Evolutionary conservation across 2,329 filamentous ascomycete genomes (phyloP), one percentile per base, ranked within the genome.

Genomic region (Microsporum audouinii): DNA sequence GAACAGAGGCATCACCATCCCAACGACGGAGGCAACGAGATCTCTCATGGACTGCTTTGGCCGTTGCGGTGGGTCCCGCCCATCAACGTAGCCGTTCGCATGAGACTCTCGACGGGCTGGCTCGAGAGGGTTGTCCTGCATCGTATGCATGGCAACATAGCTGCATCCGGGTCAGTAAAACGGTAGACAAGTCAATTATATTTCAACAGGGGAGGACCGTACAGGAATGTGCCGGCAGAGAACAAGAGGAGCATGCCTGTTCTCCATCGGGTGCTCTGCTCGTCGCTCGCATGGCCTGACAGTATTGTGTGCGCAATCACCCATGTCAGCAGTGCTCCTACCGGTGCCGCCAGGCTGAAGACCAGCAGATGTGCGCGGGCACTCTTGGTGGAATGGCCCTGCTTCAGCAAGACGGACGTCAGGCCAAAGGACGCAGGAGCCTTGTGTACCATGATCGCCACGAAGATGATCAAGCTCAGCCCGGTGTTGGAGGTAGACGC

Each of bases 71-170:
- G 69, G 62, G 29, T 75, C 74, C 53, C 75, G 70, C 23, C 72
- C 65, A 58, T 78, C 75, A 23, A 71, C 68, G 61, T 77, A 77
- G 53, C 76, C 76, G 63, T 77, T 78, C n/a, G 65, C 65, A 57
- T 71, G 68, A 14, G 69, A 60, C 39, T 75, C 71, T 8, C 71
- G 72, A 10, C 70, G 64, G 4, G 66, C 59, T 3, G 68, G 67
- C 36, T 68, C 69, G 23, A 71, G 67, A n/a, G 71, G 71, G 59
- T 75, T 77, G 69, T 96, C 91, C 71, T 95, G 89, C 90, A 97
- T 96, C 0, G 91, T 91, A 71, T 99, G 94, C 91, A 97, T 96
- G 0, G 94, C 94, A 49, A 99, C 94, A 70, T 97, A 96, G 68
- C 90, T 95, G 65, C 12, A 57, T 7, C 12, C 38, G 17, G 31